Conservation (phyloP, 1,284 basidiomycete genomes). For the Malassezia equina region DNA sequence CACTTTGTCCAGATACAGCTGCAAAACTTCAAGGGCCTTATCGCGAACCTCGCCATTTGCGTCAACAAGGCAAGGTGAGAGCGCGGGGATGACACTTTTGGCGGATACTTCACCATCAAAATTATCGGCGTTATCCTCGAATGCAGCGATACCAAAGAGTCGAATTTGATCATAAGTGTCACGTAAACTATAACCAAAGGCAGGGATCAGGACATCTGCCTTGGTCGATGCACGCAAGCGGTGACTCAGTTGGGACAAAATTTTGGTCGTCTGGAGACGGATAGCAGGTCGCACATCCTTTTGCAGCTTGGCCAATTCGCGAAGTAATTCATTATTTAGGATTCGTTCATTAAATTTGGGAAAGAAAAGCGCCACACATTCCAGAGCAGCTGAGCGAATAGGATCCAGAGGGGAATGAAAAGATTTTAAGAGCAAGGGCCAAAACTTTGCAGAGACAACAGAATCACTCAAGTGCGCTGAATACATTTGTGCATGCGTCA, state of each 20-base stretch:
- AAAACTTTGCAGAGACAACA: slow-evolving; percentile 74
- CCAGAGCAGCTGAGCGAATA: slow-evolving; percentile 86
- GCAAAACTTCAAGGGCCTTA: slow-evolving; percentile 31
- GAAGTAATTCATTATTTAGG: slow-evolving; percentile 89
- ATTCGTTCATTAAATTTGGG: slow-evolving; percentile 74
- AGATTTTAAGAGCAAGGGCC: slow-evolving; percentile 88
- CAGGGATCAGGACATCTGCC: slow-evolving; percentile 80
- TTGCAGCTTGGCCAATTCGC: slow-evolving; percentile 84
- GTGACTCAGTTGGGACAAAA: slow-evolving; percentile 81
- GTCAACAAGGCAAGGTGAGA: slow-evolving; percentile 41
- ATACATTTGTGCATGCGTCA: slow-evolving; percentile 76
- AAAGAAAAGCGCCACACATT: slow-evolving; percentile 71
- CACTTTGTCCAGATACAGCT: slow-evolving; percentile 33
- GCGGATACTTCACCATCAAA: slow-evolving; percentile 54
- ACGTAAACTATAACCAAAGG: slow-evolving; percentile 79
- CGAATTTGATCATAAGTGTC: slow-evolving; percentile 86
- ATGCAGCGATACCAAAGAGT: slow-evolving; percentile 86
- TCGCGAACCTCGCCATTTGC: slow-evolving; percentile 39
- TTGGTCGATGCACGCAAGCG: slow-evolving; percentile 76
- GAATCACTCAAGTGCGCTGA: slow-evolving; percentile 76
- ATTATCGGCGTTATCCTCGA: slow-evolving; percentile 86
- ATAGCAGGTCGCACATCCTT: slow-evolving; percentile 85
- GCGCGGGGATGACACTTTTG: slow-evolving; percentile 28
- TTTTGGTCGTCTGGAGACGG: slow-evolving; percentile 92
- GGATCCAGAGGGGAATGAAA: slow-evolving; percentile 87